Evolutionary conservation across 306 rosid species (phyloP).

Genomic region (Vigna unguiculata): DNA sequence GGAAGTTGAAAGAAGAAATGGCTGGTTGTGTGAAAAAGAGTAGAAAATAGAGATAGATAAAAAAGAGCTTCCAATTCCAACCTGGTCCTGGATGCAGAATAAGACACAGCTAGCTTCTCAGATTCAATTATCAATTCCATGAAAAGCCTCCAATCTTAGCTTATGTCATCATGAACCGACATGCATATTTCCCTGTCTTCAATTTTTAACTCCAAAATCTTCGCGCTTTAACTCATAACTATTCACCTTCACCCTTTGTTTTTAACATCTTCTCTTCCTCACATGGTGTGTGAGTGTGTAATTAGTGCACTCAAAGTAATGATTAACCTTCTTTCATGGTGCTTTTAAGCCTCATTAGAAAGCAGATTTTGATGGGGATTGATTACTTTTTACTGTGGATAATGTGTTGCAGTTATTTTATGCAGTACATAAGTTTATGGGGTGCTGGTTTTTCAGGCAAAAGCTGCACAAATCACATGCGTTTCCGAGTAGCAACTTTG

Average conservation of each 20-base stretch:
- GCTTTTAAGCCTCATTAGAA: conserved; percentile 1
- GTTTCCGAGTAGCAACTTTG: conserved; percentile 52
- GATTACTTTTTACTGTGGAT: conserved; percentile 31
- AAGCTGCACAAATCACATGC: conserved; percentile 56
- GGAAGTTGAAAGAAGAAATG: conserved; percentile 5
- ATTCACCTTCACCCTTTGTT: conserved; percentile 3
- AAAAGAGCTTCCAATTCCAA: conserved; percentile 20
- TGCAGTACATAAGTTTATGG: conserved; percentile 34
- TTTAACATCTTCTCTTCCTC: background rate
- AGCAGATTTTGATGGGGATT: conserved; percentile 7
- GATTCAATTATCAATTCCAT: conserved; percentile 20
- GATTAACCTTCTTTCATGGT: background rate
- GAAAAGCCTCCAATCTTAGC: conserved; percentile 20
- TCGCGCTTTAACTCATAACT: background rate
- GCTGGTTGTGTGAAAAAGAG: conserved; percentile 34
- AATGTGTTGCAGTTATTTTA: conserved; percentile 38
- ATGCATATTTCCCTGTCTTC: conserved; percentile 41
- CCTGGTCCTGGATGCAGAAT: conserved; percentile 36
- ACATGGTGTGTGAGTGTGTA: background rate
- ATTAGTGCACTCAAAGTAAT: background rate
- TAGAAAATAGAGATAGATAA: conserved; percentile 25
- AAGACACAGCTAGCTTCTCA: conserved; percentile 38
- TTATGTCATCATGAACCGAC: conserved; percentile 61
- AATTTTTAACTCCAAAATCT: background rate
- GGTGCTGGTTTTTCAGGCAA: conserved; percentile 18